Evolutionary conservation across 768 basidiomycete species (phyloP), one percentile per base, ranked within the genome.

Genomic region (Tephrocybe rancida): DNA sequence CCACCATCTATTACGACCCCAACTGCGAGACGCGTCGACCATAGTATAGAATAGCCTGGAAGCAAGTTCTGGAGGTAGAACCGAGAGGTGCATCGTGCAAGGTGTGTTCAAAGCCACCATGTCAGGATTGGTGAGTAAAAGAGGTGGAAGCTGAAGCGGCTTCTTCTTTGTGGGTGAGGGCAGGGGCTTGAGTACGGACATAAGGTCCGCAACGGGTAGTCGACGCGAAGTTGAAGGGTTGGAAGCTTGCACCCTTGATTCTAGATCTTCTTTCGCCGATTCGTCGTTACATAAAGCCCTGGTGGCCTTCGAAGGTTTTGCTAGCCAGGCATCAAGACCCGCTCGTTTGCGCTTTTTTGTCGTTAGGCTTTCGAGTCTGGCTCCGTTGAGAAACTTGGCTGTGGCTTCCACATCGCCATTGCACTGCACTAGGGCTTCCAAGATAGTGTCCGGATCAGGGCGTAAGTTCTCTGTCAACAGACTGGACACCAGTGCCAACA

Each of bases 1-100:
- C 86, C 86, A 92, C 92, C 91, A 93, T 60, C 85, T 88, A 56
- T 88, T 90, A 45, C 83, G 74, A 56, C 79, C 71, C 91, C 90
- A 93, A 7, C 68, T 61, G 35, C 69, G 74, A 18, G 90, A 84
- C 14, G 76, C 71, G 44, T 84, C 76, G 13, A 87, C 55, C 88
- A 93, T 86, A 0, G 76, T 77, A 57, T 92, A 85, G 67, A 90
- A 93, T 19, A 93, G 73, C 45, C 75, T 75, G 64, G 82, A 90
- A 0, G 92, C 91, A 16, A 93, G 79, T 43, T 90, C 86, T 2
- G 83, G 79, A 7, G 92, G 88, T 9, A 93, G 78, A 19, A 88
- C 64, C 11, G 85, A 82, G 16, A 73, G 68, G 65, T 92, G 90
- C 38, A 91, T 64, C 1, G 91, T 92, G 55, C 88, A 91, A 0